Base-by-base conservation (phyloP, 2,329 filamentous ascomycete species). In the Falciphora oryzae region DNA sequence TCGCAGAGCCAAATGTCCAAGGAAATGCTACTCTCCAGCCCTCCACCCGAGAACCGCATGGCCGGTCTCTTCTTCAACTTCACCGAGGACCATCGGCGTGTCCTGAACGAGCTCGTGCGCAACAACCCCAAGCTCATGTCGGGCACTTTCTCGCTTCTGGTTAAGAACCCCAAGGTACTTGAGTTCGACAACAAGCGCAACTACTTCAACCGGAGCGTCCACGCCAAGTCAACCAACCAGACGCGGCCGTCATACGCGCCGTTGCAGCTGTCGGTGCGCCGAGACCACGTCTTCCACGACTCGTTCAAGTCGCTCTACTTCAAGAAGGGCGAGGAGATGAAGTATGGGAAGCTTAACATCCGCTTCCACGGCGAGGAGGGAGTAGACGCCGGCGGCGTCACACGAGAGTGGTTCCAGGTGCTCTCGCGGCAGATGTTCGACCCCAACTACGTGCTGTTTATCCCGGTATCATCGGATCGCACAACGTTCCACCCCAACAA, bases 141-240 rank as follows among this genome's bases (percentile, higher is more conserved):
- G 66, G 95, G 95, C 63, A 97, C 94, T 3, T 97, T 99, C 78
- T 93, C 94, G 14, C 83, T 99, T 22, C 80, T 99, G 61, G 95
- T 98, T 68, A 97, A 97, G 82, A 99, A 99, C 73, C 96, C 95
- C 31, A 99, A 98, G 83, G 96, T 99, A 4, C 82, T 99, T 16
- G 95, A 99, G 74, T 99, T 99, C 72, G 95, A 99, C 79, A 99
- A 99, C 81, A 99, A 99, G 82, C 93, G 95, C 72, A 98, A 96
- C 78, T 99, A 96, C 83, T 99, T 99, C 82, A 97, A 88, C 74
- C 90, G 95, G 67, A 93, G 92, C 72, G 89, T 99, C 14, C 95
- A 99, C 76, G 78, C 80, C 57, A 80, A 83, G 66, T 86, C 85
- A 59, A 86, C 90, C 62, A 84, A 84, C 63, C 85, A 85, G 71